Percentiles rank a stretch among this genome's conserved stretches.
Evolutionary conservation across 2,329 filamentous ascomycete species (phyloP).

Genomic region (Westerdykella sp.): DNA sequence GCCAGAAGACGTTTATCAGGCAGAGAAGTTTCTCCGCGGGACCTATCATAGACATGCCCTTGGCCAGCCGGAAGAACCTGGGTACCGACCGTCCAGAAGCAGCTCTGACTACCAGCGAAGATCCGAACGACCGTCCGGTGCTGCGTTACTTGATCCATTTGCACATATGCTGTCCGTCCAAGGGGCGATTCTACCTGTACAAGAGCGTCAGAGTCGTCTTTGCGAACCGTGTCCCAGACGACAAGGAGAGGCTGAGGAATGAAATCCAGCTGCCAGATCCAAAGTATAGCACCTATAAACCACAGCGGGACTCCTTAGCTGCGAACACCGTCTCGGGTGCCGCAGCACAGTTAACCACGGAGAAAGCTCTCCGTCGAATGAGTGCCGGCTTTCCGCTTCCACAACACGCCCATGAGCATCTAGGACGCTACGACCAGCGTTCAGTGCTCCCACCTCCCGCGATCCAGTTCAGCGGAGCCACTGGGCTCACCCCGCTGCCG

Average conservation of each 20-base stretch:
- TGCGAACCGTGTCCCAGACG: constrained; percentile 90
- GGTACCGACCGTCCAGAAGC: constrained; percentile 52
- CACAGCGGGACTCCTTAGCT: constrained; percentile 41
- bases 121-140: constrained; percentile 59
- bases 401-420: constrained; percentile 19
- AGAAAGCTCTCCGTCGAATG: constrained; percentile 25
- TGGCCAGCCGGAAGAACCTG: constrained; percentile 41
- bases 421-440: constrained; percentile 13
- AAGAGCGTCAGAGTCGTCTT: constrained; percentile 92
- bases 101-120: constrained; percentile 44
- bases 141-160: constrained; percentile 87
- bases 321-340: constrained; percentile 17
- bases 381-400: constrained; percentile 27
- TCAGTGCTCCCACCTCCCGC: constrained; percentile 28
- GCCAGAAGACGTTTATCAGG: constrained; percentile 91
- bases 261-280: constrained; percentile 88
- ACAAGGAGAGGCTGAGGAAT: constrained; percentile 84
- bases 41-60: constrained; percentile 68
- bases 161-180: constrained; percentile 82
- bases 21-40: constrained; percentile 90
- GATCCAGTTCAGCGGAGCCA: constrained; percentile 27
- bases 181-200: constrained; percentile 82
- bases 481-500: constrained; percentile 17
- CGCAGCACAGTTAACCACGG: constrained; percentile 17
- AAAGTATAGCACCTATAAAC: constrained; percentile 77